Percentiles rank a stretch among this genome's conserved stretches.
Evolutionary conservation across 306 rosid genomes (phyloP).

Genomic region (Inga laurina): DNA sequence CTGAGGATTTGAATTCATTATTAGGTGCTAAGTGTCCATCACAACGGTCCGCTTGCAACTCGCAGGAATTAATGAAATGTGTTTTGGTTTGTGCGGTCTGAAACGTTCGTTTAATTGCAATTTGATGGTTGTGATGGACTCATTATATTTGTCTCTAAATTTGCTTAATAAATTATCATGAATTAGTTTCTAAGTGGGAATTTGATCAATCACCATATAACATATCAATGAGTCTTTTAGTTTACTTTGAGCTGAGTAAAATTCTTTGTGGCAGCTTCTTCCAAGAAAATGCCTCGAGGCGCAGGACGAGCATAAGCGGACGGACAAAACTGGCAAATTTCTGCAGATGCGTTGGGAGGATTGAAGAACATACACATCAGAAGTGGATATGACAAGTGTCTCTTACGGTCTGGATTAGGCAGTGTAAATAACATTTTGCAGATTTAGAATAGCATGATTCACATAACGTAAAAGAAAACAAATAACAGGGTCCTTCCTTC

Average conservation of each 20-base stretch:
- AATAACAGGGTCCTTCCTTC: neutral
- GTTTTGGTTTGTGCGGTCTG: neutral
- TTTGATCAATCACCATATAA: neutral
- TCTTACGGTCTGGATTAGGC: neutral
- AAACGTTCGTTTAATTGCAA: neutral
- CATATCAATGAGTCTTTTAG: neutral
- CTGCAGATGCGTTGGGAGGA: neutral
- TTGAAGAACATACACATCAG: neutral
- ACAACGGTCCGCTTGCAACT: neutral
- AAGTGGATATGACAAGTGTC: neutral
- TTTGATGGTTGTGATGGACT: neutral
- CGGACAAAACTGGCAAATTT: slow-evolving; percentile 6
- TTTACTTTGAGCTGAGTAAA: slow-evolving; percentile 12
- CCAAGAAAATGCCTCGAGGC: slow-evolving; percentile 77
- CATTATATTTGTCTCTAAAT: neutral
- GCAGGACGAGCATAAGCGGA: slow-evolving; percentile 49
- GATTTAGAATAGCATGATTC: neutral
- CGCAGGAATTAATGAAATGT: neutral
- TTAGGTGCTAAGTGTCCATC: neutral
- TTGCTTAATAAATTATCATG: neutral
- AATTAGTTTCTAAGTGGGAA: neutral
- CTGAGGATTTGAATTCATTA: too few relatives aligned
- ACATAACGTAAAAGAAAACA: neutral
- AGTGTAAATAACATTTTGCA: slow-evolving; percentile 37
- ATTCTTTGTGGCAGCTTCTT: slow-evolving; percentile 39